Percentiles rank a stretch among this genome's conserved stretches.
These are phyloP conservation scores for Mortierella sp. DNA, from an alignment of 371 early-diverging fungal species.

Conservation along the genomic window DNA sequence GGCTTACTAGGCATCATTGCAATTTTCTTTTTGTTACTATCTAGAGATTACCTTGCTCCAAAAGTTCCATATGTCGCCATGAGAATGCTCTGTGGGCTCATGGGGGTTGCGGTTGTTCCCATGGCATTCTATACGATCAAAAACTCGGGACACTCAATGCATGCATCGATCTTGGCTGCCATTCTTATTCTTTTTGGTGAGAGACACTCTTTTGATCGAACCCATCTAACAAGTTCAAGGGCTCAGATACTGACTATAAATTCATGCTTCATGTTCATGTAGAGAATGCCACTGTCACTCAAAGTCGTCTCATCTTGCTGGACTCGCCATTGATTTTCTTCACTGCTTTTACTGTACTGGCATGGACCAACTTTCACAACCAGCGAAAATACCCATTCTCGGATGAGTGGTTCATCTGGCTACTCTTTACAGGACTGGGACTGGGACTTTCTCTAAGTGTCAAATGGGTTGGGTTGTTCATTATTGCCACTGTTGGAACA, in stretches of 20 bases:
- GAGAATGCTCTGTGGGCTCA: conserved; percentile 79
- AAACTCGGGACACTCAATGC: conserved; percentile 77
- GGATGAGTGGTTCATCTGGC: conserved; percentile 79
- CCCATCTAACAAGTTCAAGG: background rate
- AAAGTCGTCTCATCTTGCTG: conserved; percentile 90
- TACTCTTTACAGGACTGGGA: conserved; percentile 77
- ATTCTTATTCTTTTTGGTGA: conserved; percentile 78
- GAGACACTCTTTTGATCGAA: background rate
- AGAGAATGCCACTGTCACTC: conserved; percentile 93
- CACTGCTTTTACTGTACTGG: conserved; percentile 76
- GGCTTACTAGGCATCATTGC: too few relatives aligned
- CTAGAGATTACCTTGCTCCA: conserved; percentile 68
- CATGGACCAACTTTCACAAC: conserved; percentile 79
- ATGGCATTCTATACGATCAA: conserved; percentile 86
- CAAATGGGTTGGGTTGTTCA: conserved; percentile 96
- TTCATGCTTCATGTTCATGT: conserved; percentile 2
- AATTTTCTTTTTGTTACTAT: background rate
- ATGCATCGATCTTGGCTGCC: conserved; percentile 78
- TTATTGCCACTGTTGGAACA: conserved; percentile 86
- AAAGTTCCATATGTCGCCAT: conserved; percentile 89
- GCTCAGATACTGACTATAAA: too few relatives aligned
- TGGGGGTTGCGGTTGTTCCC: conserved; percentile 84
- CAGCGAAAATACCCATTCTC: conserved; percentile 68
- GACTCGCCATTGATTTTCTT: conserved; percentile 93
- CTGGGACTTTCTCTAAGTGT: conserved; percentile 75